Conservation (phyloP, 2,329 filamentous ascomycete species). For the Arthrobotrys sinensis region DNA sequence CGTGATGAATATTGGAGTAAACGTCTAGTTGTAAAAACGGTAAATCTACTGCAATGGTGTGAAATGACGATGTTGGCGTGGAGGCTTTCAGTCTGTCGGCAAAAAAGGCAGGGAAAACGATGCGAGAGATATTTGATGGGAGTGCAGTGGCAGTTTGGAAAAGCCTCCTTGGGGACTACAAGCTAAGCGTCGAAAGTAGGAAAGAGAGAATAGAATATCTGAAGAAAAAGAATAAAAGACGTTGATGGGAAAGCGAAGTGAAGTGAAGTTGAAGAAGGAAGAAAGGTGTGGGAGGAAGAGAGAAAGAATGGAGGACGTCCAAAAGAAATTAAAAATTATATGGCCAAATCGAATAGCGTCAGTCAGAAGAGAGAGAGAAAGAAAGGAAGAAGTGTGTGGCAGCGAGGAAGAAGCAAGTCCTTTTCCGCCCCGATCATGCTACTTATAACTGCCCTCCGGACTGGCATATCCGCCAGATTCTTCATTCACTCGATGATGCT, state of each 20-base stretch:
- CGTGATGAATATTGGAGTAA: neutral
- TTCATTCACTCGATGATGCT: too few species aligned
- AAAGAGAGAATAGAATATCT: neutral
- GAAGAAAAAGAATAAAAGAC: slow-evolving; percentile 31
- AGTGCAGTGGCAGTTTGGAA: too few species aligned
- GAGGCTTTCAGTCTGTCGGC: slow-evolving; percentile 9
- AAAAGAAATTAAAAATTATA: slow-evolving; percentile 61
- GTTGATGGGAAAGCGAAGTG: slow-evolving; percentile 33
- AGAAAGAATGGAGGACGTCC: slow-evolving; percentile 56
- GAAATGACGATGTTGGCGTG: slow-evolving; percentile 8
- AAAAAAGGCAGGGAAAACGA: neutral
- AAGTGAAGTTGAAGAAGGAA: slow-evolving; percentile 16
- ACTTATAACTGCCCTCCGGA: neutral
- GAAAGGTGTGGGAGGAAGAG: slow-evolving; percentile 33
- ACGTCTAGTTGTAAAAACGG: neutral
- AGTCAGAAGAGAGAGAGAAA: slow-evolving; percentile 6
- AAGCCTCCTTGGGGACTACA: too few species aligned
- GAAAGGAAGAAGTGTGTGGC: slow-evolving; percentile 14
- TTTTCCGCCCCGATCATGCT: slow-evolving; percentile 3
- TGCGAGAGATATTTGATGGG: too few species aligned
- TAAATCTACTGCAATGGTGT: neutral
- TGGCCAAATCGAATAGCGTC: slow-evolving; percentile 48
- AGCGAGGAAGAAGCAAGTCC: slow-evolving; percentile 18
- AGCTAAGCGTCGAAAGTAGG: too few species aligned
- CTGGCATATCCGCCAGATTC: too few species aligned